A percentile compares a stretch with the other conserved stretches of the same genome.
Conservation (phyloP, 331 rosid genomes). For the Quercus phellos region DNA sequence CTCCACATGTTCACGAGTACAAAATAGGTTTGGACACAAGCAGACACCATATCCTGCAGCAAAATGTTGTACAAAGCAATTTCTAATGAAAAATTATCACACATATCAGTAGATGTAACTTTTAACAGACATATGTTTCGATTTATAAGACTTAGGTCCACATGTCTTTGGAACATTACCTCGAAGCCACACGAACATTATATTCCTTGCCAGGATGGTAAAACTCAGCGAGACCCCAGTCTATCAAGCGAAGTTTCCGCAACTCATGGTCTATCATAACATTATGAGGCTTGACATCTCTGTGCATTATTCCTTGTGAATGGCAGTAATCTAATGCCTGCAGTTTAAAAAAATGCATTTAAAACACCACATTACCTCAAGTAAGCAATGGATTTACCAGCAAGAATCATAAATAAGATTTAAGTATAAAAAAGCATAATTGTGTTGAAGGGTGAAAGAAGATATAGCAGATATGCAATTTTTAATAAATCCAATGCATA, state of each 20-base stretch:
- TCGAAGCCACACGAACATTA: slow-evolving; percentile 92
- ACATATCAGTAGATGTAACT: neutral
- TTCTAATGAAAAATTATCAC: neutral
- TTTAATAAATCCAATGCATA: neutral
- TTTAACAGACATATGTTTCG: neutral
- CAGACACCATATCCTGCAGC: neutral
- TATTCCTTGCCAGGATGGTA: slow-evolving; percentile 96
- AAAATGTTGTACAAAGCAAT: neutral
- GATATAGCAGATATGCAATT: slow-evolving; percentile 5
- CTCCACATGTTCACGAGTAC: neutral
- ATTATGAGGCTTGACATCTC: slow-evolving; percentile 96
- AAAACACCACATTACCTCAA: neutral
- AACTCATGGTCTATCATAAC: slow-evolving; percentile 95
- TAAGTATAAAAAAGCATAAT: neutral
- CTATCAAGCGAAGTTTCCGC: slow-evolving; percentile 92
- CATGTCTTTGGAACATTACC: slow-evolving; percentile 31
- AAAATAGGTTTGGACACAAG: neutral
- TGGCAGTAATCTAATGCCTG: slow-evolving; percentile 95
- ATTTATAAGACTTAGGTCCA: neutral
- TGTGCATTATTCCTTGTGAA: slow-evolving; percentile 95
- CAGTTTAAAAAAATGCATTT: slow-evolving; percentile 22
- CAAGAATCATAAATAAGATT: neutral
- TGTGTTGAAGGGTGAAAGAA: slow-evolving; percentile 15
- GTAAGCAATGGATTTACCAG: neutral
- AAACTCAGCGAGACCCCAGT: slow-evolving; percentile 97